phyloP scores from a whole-genome alignment of 306 rosid species.

The Trichosanthes truncata region DNA sequence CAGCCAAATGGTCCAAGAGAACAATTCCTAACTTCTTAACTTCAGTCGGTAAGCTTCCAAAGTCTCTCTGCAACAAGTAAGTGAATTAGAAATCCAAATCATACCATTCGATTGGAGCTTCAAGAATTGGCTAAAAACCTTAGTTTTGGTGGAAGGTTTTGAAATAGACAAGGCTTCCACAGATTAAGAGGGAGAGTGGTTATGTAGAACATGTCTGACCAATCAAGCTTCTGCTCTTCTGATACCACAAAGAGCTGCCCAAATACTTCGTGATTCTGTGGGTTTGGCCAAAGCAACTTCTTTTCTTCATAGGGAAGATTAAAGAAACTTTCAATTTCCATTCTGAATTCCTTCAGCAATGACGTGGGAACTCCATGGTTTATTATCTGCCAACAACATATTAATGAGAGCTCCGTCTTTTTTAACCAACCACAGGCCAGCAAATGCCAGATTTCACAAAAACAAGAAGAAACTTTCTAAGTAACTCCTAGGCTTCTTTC shows the following conservation, averaged over 20 bases:
- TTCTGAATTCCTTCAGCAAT: constrained; percentile 19
- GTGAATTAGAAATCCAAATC: not conserved
- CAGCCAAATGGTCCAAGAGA: constrained; percentile 11
- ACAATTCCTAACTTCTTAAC: constrained; percentile 10
- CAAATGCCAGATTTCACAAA: not conserved
- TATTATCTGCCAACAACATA: constrained; percentile 5
- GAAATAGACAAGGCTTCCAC: constrained; percentile 13
- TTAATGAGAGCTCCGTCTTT: not conserved
- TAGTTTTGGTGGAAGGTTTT: constrained; percentile 23
- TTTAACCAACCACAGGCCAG: not conserved
- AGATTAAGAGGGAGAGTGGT: constrained; percentile 15
- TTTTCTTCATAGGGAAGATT: constrained; percentile 25
- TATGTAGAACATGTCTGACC: constrained; percentile 33
- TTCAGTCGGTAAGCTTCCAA: constrained; percentile 18
- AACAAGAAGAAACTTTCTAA: no score
- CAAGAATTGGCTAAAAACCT: constrained; percentile 7
- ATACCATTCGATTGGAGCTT: not conserved
- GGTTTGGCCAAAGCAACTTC: constrained; percentile 26
- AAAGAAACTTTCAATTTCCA: constrained; percentile 15
- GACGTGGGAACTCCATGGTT: constrained; percentile 22
- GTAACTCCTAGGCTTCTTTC: not conserved
- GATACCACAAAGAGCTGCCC: constrained; percentile 32
- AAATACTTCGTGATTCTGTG: constrained; percentile 22
- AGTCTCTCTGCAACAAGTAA: constrained; percentile 5
- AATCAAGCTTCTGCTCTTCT: constrained; percentile 33